Conservation (phyloP, 345 rosid genomes). For the Erysimum cheiranthoides region DNA sequence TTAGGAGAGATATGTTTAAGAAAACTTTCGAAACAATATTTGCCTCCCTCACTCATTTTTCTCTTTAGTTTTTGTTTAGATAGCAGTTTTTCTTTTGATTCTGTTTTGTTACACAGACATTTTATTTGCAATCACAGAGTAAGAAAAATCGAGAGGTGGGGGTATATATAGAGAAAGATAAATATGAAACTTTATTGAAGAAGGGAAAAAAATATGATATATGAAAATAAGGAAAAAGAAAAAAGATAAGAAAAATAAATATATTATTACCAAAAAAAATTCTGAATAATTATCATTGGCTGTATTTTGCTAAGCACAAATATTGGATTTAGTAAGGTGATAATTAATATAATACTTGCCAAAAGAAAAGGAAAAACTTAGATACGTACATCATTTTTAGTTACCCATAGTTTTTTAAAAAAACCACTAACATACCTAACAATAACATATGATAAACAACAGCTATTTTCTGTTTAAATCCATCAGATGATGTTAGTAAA, state of each 20-base stretch:
- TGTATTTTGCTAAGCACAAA: neutral
- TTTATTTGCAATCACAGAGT: neutral
- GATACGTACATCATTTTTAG: neutral
- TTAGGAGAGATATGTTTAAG: neutral
- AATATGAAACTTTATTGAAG: neutral
- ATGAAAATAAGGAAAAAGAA: neutral
- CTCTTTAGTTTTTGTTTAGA: no score
- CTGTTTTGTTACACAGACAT: neutral
- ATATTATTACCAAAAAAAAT: neutral
- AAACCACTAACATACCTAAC: neutral
- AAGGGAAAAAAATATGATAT: neutral
- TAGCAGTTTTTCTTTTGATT: neutral
- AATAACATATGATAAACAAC: neutral
- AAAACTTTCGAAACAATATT: constrained; percentile 19
- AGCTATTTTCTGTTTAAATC: neutral
- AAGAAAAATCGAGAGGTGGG: neutral
- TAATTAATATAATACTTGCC: constrained; percentile 5
- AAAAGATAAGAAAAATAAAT: neutral
- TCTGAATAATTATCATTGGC: neutral
- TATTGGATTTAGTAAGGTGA: neutral
- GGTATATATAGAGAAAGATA: neutral
- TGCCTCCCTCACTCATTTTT: neutral
- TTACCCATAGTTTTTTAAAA: neutral
- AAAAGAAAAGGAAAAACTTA: neutral
- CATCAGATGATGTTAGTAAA: neutral